Evolutionary conservation across 2,329 filamentous ascomycete genomes (phyloP), one percentile per base, ranked within the genome.

Genomic region (Elsinoe batatas): DNA sequence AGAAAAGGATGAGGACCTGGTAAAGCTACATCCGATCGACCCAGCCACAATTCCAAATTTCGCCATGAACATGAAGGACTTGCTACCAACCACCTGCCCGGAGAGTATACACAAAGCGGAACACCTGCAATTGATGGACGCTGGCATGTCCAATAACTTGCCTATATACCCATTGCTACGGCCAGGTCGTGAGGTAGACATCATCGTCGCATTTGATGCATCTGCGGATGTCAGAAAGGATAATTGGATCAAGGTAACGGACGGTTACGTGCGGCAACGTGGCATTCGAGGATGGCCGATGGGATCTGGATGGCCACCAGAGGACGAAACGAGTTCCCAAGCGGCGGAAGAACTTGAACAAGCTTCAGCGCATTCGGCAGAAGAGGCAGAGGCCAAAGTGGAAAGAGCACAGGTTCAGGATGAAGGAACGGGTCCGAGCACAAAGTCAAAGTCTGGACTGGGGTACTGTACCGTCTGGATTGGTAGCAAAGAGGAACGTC

Each of bases 121-220:
- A 43, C 85, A 95, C 67, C 67, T 77, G 36, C 71, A 76, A 56
- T 69, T 78, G 13, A 97, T 96, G 91, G 93, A 98, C 69, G 91
- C 93, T 1, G 93, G 93, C 51, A 98, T 98, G 93, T 94, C 88
- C 61, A 97, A 98, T 68, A 98, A 98, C 65, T 76, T 98, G 7
- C 93, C 93, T 1, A 91, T 97, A 40, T 98, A 98, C 67, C 93
- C 93, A 0, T 79, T 97, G 3, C 82, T 98, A 15, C 83, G 93
- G 10, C 89, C 89, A 0, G 91, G 91, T 2, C 81, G 93, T 35
- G 80, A 95, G 56, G 85, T 98, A 5, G 93, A 98, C 63, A 79
- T 98, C 42, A 75, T 97, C 44, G 81, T 98, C 44, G 88, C 91
- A 2, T 98, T 98, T 68, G 93, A 98, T 68, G 90, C 90, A 3